Conservation (phyloP, 768 basidiomycete species). For the Cystofilobasidium capitatum region DNA sequence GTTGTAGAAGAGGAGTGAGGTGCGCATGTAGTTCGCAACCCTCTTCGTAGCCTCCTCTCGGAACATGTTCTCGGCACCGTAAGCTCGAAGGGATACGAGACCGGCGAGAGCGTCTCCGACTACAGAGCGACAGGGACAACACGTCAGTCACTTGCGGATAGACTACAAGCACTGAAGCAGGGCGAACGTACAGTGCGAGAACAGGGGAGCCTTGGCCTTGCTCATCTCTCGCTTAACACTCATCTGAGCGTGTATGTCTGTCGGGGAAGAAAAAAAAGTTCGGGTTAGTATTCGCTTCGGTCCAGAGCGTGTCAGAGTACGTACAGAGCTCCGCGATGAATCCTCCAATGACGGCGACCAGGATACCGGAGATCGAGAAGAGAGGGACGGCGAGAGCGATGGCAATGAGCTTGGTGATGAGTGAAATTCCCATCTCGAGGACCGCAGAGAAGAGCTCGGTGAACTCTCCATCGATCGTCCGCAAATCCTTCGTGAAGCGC, state of each 20-base stretch:
- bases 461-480: constrained; percentile 25
- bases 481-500: constrained; percentile 47
- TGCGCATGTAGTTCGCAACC: constrained; percentile 47
- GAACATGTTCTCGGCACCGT: constrained; percentile 47
- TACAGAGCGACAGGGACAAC: background rate
- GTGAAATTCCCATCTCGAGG: constrained; percentile 38
- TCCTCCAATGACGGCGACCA: constrained; percentile 36
- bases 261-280: background rate
- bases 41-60: constrained; percentile 45
- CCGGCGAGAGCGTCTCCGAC: constrained; percentile 54
- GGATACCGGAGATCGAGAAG: constrained; percentile 46
- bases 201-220: constrained; percentile 47
- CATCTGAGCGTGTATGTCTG: constrained; percentile 49
- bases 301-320: no score
- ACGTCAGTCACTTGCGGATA: background rate
- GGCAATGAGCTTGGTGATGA: constrained; percentile 45
- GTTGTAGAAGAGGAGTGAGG: constrained; percentile 41
- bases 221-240: constrained; percentile 51
- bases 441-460: constrained; percentile 19
- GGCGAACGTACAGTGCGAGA: constrained; percentile 40
- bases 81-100: constrained; percentile 55
- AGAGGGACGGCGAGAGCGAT: constrained; percentile 46
- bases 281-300: no score
- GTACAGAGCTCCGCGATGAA: constrained; percentile 25
- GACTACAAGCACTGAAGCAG: no score